Percentiles rank a stretch among this genome's conserved stretches.
phyloP scores from a whole-genome alignment of 2,329 filamentous ascomycete species.

The Aspergillus sp. region DNA sequence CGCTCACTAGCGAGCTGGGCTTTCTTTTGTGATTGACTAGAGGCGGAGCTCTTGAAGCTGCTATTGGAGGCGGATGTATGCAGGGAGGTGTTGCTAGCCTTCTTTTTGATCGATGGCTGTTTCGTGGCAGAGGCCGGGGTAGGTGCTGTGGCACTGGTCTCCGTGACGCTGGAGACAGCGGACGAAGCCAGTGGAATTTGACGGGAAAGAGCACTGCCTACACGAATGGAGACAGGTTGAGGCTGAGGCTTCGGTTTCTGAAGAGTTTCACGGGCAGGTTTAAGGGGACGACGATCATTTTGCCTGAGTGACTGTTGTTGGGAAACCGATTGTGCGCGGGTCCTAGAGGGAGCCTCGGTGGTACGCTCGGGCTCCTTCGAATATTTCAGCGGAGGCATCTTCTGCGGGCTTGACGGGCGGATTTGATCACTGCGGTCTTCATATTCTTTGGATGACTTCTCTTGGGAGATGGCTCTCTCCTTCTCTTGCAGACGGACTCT shows the following conservation, averaged over 20 bases:
- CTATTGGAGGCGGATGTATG: conserved; percentile 52
- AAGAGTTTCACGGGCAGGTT: conserved; percentile 41
- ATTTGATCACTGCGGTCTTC: conserved; percentile 25
- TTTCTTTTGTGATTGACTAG: conserved; percentile 63
- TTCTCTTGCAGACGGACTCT: conserved; percentile 34
- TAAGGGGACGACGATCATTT: conserved; percentile 42
- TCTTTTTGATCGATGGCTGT: conserved; percentile 52
- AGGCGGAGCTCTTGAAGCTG: conserved; percentile 64
- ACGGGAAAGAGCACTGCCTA: conserved; percentile 47
- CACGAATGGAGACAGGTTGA: conserved; percentile 48
- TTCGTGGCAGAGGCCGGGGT: conserved; percentile 49
- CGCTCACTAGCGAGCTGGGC: conserved; percentile 72
- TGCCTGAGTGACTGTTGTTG: conserved; percentile 27
- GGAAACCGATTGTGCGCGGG: conserved; percentile 20
- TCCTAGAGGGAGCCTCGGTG: conserved; percentile 27
- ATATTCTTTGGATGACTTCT: conserved; percentile 33
- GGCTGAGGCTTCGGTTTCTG: conserved; percentile 43
- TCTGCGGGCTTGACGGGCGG: conserved; percentile 23
- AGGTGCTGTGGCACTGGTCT: conserved; percentile 46
- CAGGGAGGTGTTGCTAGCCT: conserved; percentile 65
- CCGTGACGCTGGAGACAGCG: conserved; percentile 58
- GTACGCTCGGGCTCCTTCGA: conserved; percentile 30
- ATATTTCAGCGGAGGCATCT: conserved; percentile 25
- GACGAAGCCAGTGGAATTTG: conserved; percentile 45
- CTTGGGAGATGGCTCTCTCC: conserved; percentile 25